These are phyloP conservation scores for Hygrophorus russula DNA, from an alignment of 768 basidiomycete species.

Conservation along the genomic window DNA sequence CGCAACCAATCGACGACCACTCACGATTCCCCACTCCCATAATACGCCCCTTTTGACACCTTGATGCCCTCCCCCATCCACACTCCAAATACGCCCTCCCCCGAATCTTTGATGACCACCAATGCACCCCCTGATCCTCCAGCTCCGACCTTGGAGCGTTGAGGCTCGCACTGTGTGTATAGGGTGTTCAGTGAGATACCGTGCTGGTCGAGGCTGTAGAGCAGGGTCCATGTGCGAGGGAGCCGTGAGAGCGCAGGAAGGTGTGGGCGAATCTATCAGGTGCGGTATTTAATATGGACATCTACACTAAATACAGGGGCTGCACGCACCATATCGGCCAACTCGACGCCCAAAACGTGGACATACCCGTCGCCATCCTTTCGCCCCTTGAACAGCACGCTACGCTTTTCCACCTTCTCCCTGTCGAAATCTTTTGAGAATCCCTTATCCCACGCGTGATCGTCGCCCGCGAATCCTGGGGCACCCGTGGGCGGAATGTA, in stretches of 20 bases:
- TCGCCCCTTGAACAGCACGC: constrained; percentile 6
- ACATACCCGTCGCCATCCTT: constrained; percentile 35
- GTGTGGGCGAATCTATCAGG: constrained; percentile 49
- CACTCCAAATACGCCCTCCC: constrained; percentile 64
- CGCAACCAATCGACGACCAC: constrained; percentile 12
- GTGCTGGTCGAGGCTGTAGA: constrained; percentile 91
- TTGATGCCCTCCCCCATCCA: constrained; percentile 71
- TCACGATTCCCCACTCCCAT: constrained; percentile 82
- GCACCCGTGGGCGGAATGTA: constrained; percentile 47
- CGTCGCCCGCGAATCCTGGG: constrained; percentile 64
- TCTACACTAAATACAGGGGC: neutral
- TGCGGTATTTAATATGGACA: neutral
- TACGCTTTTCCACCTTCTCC: constrained; percentile 17
- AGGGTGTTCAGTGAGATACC: constrained; percentile 88
- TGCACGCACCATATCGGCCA: constrained; percentile 52
- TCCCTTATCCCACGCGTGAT: constrained; percentile 57
- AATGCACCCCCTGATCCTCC: constrained; percentile 33
- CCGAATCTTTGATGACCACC: constrained; percentile 53
- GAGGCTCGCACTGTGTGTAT: constrained; percentile 51
- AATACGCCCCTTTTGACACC: constrained; percentile 55
- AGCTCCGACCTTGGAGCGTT: constrained; percentile 17
- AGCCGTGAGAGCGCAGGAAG: constrained; percentile 69
- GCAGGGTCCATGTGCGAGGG: constrained; percentile 58
- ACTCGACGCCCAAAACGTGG: constrained; percentile 34
- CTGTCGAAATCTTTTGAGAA: constrained; percentile 37